These are phyloP conservation scores for Fusarium sp. DNA, from an alignment of 2,329 filamentous ascomycete species.

Conservation along the genomic window DNA sequence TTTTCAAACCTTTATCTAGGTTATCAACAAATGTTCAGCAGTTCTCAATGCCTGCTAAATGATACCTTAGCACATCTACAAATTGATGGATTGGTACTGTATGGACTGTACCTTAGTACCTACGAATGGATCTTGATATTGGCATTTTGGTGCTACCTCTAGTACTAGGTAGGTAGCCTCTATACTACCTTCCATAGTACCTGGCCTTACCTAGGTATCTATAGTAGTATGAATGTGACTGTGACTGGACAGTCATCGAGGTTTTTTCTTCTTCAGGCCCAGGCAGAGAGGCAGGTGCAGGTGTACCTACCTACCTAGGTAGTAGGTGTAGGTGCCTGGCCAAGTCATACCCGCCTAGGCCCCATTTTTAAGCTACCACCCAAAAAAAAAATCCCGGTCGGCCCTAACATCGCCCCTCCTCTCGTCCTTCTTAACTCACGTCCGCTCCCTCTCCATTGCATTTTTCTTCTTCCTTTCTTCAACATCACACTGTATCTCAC, in stretches of 20 bases:
- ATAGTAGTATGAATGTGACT: neutral
- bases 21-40: neutral
- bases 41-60: neutral
- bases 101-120: too few species aligned
- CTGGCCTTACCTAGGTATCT: neutral
- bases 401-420: constrained; percentile 46
- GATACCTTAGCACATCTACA: neutral
- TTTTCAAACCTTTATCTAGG: neutral
- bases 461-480: constrained; percentile 33
- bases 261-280: neutral
- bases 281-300: neutral
- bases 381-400: constrained; percentile 39
- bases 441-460: constrained; percentile 31
- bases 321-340: neutral
- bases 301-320: neutral
- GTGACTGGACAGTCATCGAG: neutral
- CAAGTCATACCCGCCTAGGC: constrained; percentile 11
- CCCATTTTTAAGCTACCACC: constrained; percentile 40
- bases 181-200: too few species aligned
- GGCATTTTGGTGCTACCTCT: neutral
- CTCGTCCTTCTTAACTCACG: constrained; percentile 38
- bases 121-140: neutral
- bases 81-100: neutral
- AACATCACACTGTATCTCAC: constrained; percentile 43
- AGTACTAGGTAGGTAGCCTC: too few species aligned